Conservation (phyloP, 768 basidiomycete species). For the Paxillus rubicundulus region DNA sequence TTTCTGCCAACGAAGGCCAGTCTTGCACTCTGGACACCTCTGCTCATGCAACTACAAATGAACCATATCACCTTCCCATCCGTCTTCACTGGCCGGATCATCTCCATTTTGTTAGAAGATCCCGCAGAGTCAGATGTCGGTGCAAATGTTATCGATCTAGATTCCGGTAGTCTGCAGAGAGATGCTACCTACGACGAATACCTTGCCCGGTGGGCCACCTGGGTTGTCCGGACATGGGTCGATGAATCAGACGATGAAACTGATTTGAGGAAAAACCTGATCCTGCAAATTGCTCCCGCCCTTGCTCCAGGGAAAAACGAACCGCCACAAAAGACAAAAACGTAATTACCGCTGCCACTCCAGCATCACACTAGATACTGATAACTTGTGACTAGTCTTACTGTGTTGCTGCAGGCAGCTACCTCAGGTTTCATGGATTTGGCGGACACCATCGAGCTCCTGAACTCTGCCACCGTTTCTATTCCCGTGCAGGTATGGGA, state of each 20-base stretch:
- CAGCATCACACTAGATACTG: not conserved
- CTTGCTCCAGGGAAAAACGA: slow-evolving; percentile 40
- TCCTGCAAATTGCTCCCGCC: slow-evolving; percentile 46
- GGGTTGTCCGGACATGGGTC: slow-evolving; percentile 49
- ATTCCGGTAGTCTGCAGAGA: slow-evolving; percentile 15
- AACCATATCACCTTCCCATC: slow-evolving; percentile 56
- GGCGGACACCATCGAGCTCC: slow-evolving; percentile 16
- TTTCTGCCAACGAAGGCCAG: slow-evolving; percentile 51
- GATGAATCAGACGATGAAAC: slow-evolving; percentile 31
- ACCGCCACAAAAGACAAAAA: slow-evolving; percentile 21
- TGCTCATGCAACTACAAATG: slow-evolving; percentile 54
- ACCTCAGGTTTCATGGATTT: slow-evolving; percentile 19
- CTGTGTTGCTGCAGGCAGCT: slow-evolving; percentile 18
- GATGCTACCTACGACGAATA: slow-evolving; percentile 54
- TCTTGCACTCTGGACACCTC: slow-evolving; percentile 63
- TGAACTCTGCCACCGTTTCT: slow-evolving; percentile 6
- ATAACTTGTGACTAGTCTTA: slow-evolving; percentile 19
- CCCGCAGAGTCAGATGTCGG: slow-evolving; percentile 10
- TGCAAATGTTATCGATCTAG: slow-evolving; percentile 16
- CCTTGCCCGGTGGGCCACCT: slow-evolving; percentile 68
- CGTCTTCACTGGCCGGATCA: slow-evolving; percentile 47
- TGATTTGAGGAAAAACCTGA: slow-evolving; percentile 45
- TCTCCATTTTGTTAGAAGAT: slow-evolving; percentile 34
- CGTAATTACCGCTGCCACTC: slow-evolving; percentile 31
- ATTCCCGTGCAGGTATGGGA: slow-evolving; percentile 18